A percentile compares a stretch with the other conserved stretches of the same genome.
Conservation (phyloP, 2,329 filamentous ascomycete genomes). For the Fusarium sp. region DNA sequence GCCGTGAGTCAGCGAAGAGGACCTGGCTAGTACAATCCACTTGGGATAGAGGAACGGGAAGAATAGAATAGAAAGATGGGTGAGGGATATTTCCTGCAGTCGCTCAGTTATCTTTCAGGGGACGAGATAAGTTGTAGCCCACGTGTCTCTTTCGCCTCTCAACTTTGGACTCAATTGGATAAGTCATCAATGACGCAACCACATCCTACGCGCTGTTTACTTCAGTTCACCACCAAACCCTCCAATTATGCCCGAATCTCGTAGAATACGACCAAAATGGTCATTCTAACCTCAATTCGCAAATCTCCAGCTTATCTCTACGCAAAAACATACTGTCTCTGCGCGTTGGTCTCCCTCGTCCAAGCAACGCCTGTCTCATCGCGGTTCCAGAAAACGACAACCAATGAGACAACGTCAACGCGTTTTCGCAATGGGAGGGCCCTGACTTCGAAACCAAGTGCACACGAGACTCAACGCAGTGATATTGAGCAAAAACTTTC, state of each 20-base stretch:
- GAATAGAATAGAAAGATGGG: too few species aligned
- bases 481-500: fast-evolving
- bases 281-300: constrained; percentile 35
- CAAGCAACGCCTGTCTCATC: constrained; percentile 40
- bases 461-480: fast-evolving
- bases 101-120: too few species aligned
- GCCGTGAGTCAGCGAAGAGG: fast-evolving
- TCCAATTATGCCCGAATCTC: background rate
- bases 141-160: constrained; percentile 4
- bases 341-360: constrained; percentile 36
- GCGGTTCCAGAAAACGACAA: background rate
- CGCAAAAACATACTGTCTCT: constrained; percentile 39
- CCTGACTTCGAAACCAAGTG: background rate
- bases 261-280: constrained; percentile 20
- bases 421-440: background rate
- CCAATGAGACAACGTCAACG: background rate
- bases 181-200: constrained; percentile 24
- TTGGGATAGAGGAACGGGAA: too few species aligned
- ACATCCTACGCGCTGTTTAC: background rate
- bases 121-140: background rate
- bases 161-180: background rate
- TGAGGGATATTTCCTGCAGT: too few species aligned
- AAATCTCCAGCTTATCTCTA: constrained; percentile 43
- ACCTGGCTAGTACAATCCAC: too few species aligned
- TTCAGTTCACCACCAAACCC: fast-evolving